These are phyloP conservation scores for Eragrostis nindensis DNA, from an alignment of 176 grass and related monocot genomes.

Conservation along the genomic window DNA sequence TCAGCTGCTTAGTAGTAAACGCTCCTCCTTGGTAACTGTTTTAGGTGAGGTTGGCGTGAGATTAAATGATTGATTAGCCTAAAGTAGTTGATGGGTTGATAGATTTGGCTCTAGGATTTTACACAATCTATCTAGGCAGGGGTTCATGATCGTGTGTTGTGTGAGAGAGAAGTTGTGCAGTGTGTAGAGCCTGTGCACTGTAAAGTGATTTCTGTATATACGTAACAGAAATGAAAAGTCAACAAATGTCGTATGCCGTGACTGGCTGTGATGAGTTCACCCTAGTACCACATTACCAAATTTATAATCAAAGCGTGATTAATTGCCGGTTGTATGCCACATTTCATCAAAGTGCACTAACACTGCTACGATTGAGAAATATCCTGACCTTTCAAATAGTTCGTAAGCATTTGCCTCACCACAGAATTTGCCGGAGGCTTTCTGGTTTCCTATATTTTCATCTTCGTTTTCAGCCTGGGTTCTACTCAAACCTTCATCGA, in stretches of 20 bases:
- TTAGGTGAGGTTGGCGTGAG: background rate
- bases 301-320: too few relatives aligned
- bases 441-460: too few relatives aligned
- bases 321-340: too few relatives aligned
- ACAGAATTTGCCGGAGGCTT: too few relatives aligned
- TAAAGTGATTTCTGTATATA: slow-evolving; percentile 25
- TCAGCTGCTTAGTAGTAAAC: too few relatives aligned
- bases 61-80: background rate
- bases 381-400: too few relatives aligned
- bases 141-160: background rate
- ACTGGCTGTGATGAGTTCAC: background rate
- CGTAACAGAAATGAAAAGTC: background rate
- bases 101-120: slow-evolving; percentile 36
- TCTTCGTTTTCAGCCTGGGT: too few relatives aligned
- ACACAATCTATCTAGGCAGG: background rate
- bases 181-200: slow-evolving; percentile 32
- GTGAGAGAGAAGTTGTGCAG: background rate
- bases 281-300: too few relatives aligned
- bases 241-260: background rate
- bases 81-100: slow-evolving; percentile 38
- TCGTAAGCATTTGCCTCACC: too few relatives aligned
- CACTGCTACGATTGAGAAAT: too few relatives aligned
- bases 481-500: too few relatives aligned
- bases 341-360: too few relatives aligned
- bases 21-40: background rate